Evolutionary conservation across 75 land plant genomes (phyloP).

Genomic region (Chamaecyparis obtusa): DNA sequence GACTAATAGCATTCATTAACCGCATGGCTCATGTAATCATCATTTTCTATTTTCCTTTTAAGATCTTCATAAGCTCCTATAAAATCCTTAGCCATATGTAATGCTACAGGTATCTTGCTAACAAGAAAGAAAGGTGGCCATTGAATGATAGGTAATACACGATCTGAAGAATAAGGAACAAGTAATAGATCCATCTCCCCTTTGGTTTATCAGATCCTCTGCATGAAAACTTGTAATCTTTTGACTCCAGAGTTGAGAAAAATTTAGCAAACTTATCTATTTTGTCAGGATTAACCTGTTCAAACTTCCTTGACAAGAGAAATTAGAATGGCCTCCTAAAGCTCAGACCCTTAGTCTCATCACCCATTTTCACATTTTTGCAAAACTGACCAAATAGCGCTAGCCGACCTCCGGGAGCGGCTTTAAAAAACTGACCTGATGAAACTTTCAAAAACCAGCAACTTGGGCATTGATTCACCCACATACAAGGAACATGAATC

Average conservation of each 20-base stretch:
- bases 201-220: constrained; percentile 86
- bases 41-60: constrained; percentile 53
- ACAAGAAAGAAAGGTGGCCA: constrained; percentile 98
- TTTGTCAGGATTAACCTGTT: constrained; percentile 15
- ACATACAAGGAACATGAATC: too few relatives aligned
- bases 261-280: constrained; percentile 60
- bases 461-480: too few relatives aligned
- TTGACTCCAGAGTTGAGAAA: constrained; percentile 91
- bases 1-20: constrained; percentile 77
- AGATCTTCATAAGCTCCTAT: constrained; percentile 69
- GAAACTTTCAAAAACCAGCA: too few relatives aligned
- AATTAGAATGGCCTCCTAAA: constrained; percentile 30
- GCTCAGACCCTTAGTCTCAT: constrained; percentile 20
- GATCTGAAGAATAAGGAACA: constrained; percentile 86
- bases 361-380: too few relatives aligned
- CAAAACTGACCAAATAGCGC: too few relatives aligned
- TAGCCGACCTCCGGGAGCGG: too few relatives aligned
- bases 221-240: constrained; percentile 79
- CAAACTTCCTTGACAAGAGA: constrained; percentile 37
- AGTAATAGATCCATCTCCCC: constrained; percentile 88
- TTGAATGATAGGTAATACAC: constrained; percentile 54
- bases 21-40: constrained; percentile 76
- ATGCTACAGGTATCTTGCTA: constrained; percentile 92
- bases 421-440: too few relatives aligned
- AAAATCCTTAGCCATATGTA: constrained; percentile 80